Base-by-base conservation (phyloP, 352 stramenopile genomes). In the Phytophthora macrochlamydospora region DNA sequence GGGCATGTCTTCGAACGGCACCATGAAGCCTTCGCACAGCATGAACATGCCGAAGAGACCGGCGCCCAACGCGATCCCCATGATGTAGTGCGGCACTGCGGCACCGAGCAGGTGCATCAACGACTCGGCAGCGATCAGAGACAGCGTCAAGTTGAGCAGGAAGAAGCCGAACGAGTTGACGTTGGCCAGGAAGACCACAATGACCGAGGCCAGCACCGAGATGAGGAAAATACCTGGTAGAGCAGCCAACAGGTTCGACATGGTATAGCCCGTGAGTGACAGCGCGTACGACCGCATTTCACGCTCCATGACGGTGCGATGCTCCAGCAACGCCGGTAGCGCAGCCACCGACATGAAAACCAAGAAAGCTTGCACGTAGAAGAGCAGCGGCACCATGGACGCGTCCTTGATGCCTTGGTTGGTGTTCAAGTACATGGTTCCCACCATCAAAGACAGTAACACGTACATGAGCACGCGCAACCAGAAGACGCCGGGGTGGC, bases 331-430 rank as follows among this genome's bases (percentile, higher is more conserved):
- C 49, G 90, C 89, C 2, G 93, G 93, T 14, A 98, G 64, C 1
- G 83, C 85, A 0, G 91, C 91, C 7, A 97, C 85, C n/a, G 79
- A 93, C 91, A 98, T 98, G 72, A 97, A 97, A 31, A 96, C 88
- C 46, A 97, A 77, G 65, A 98, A 98, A 37, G 90, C 90, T 59
- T 95, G 87, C 29, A 95, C 82, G 76, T 95, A 97, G 72, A 97
- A 97, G 18, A 97, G 71, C 46, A 97, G 71, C 12, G 88, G 75
- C 31, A 90, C 79, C 32, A 88, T 78, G 1, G 71, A 71, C 1
- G 44, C 9, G 18, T 68, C 40, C 60, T 81, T 83, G 37, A 77
- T 62, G 0, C 46, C 60, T 1, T 44, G 12, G 61, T 87, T 83
- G 2, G 85, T 76, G 40, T 56, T 76, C 24, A 91, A 40, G 72